These are phyloP conservation scores for Ogataea dorogensis DNA, from an alignment of 805 yeast genomes.

Conservation along the genomic window DNA sequence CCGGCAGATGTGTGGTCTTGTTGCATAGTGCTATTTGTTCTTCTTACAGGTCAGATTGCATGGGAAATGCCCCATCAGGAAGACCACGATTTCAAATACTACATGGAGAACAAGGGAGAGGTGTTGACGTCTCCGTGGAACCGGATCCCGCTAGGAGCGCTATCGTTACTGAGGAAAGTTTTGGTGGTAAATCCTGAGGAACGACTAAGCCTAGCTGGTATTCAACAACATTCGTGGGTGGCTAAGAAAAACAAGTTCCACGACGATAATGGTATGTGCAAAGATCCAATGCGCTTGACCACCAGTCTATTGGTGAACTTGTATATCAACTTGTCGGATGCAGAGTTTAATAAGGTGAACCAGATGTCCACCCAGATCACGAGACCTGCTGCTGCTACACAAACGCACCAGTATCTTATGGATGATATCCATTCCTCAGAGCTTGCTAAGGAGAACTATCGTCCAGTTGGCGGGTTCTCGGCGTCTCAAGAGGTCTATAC, in stretches of 20 bases:
- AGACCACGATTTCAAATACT: slow-evolving; percentile 43
- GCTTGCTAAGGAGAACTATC: slow-evolving; percentile 27
- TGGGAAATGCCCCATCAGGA: slow-evolving; percentile 64
- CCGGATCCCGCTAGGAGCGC: slow-evolving; percentile 44
- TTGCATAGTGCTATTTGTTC: slow-evolving; percentile 61
- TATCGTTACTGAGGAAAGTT: slow-evolving; percentile 52
- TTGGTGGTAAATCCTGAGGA: slow-evolving; percentile 47
- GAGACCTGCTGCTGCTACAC: slow-evolving; percentile 38
- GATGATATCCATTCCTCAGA: slow-evolving; percentile 35
- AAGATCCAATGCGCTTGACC: slow-evolving; percentile 51
- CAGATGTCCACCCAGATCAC: slow-evolving; percentile 26
- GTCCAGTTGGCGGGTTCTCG: slow-evolving; percentile 27
- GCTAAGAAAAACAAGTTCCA: slow-evolving; percentile 42
- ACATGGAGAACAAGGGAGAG: slow-evolving; percentile 44
- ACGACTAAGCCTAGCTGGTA: slow-evolving; percentile 41
- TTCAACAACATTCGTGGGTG: slow-evolving; percentile 58
- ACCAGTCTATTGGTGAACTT: slow-evolving; percentile 50
- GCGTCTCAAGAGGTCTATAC: slow-evolving; percentile 44
- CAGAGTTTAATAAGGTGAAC: slow-evolving; percentile 37
- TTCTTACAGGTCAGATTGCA: slow-evolving; percentile 64
- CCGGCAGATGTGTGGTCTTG: slow-evolving; percentile 67
- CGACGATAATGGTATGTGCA: slow-evolving; percentile 47
- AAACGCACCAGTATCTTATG: slow-evolving; percentile 43
- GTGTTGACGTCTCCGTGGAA: slow-evolving; percentile 53
- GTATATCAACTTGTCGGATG: slow-evolving; percentile 52